Evolutionary conservation across 2,329 filamentous ascomycete genomes (phyloP).

Genomic region (Talaromyces marneffei): DNA sequence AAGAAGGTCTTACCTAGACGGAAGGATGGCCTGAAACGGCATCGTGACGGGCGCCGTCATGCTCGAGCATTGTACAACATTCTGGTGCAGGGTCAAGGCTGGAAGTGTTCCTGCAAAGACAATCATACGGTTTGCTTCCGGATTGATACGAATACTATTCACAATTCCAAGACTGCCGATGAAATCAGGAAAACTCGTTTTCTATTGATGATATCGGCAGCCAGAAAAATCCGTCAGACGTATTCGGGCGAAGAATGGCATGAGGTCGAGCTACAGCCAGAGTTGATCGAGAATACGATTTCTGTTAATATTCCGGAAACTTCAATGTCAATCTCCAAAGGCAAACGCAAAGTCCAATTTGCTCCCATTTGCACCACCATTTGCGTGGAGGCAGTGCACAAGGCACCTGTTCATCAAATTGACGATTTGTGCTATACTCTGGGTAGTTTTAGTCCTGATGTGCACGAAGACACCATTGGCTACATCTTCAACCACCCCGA

Average conservation of each 20-base stretch:
- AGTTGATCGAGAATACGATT: background rate
- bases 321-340: background rate
- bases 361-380: background rate
- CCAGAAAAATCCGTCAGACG: background rate
- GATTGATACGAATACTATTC: background rate
- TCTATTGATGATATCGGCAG: background rate
- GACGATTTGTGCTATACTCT: background rate
- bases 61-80: conserved; percentile 5
- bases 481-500: background rate
- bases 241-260: background rate
- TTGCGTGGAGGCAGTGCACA: background rate
- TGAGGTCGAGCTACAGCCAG: conserved; percentile 2
- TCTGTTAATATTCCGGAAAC: background rate
- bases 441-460: background rate
- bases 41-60: background rate
- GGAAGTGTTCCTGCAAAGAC: conserved; percentile 11
- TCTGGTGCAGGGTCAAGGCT: conserved; percentile 9
- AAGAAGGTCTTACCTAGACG: background rate
- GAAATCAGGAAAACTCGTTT: background rate
- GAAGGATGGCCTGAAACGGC: background rate
- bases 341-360: conserved; percentile 3
- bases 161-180: background rate
- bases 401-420: background rate
- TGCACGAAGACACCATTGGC: background rate
- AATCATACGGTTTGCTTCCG: background rate